Evolutionary conservation across 495 filamentous ascomycete species (phyloP).

Genomic region (Evernia prunastri): DNA sequence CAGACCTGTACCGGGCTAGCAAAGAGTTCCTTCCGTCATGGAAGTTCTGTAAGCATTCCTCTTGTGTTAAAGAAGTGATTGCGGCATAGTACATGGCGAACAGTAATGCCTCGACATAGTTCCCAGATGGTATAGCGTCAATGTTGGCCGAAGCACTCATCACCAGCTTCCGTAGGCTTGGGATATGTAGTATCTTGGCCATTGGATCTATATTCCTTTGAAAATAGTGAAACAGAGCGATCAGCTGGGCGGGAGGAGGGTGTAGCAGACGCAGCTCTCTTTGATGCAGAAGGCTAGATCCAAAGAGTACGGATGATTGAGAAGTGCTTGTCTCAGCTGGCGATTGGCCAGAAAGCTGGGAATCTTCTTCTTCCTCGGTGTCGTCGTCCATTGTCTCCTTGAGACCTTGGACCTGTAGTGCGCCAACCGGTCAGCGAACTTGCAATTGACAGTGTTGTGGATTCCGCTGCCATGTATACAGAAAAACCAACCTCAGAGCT

Average conservation of each 20-base stretch:
- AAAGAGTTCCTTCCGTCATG: slow-evolving; percentile 37
- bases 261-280: slow-evolving; percentile 40
- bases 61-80: slow-evolving; percentile 51
- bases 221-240: slow-evolving; percentile 46
- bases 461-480: neutral
- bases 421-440: neutral
- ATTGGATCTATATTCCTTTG: slow-evolving; percentile 48
- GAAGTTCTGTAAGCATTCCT: slow-evolving; percentile 39
- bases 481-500: slow-evolving; percentile 43
- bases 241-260: slow-evolving; percentile 48
- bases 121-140: slow-evolving; percentile 30
- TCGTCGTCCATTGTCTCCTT: slow-evolving; percentile 22
- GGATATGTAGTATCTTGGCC: slow-evolving; percentile 46
- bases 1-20: slow-evolving; percentile 38
- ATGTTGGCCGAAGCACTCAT: slow-evolving; percentile 33
- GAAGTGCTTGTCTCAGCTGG: slow-evolving; percentile 13
- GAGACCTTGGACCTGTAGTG: slow-evolving; percentile 20
- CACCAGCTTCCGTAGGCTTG: slow-evolving; percentile 44
- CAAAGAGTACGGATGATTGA: slow-evolving; percentile 19
- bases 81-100: slow-evolving; percentile 57
- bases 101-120: slow-evolving; percentile 48
- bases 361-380: slow-evolving; percentile 16
- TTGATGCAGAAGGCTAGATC: slow-evolving; percentile 17
- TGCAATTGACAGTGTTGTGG: neutral
- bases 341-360: slow-evolving; percentile 7